Evolutionary conservation across 2,329 filamentous ascomycete species (phyloP).

Genomic region (Epichloe sibirici): DNA sequence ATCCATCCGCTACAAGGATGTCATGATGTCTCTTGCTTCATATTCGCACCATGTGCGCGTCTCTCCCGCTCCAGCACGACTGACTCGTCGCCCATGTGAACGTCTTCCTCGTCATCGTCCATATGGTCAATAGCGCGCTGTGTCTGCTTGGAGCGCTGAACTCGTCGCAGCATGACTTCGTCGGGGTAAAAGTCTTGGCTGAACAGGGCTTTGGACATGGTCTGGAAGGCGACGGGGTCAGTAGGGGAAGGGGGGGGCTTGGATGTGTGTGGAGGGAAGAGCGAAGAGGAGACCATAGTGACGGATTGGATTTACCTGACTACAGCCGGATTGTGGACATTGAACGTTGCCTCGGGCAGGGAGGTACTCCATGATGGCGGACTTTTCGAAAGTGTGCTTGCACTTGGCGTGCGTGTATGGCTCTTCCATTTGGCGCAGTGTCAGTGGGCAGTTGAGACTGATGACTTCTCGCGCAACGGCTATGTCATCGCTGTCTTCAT

Average conservation of each 20-base stretch:
- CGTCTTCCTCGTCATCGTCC: conserved; percentile 25
- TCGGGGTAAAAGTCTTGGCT: conserved; percentile 43
- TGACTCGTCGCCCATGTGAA: conserved; percentile 11
- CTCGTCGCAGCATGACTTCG: conserved; percentile 41
- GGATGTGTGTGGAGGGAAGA: background rate
- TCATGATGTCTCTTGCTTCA: conserved; percentile 13
- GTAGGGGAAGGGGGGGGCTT: background rate
- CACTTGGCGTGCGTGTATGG: conserved; percentile 57
- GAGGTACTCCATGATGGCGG: conserved; percentile 46
- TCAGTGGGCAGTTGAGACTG: conserved; percentile 59
- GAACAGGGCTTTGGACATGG: conserved; percentile 27
- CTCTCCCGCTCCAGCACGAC: conserved; percentile 15
- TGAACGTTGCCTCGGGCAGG: conserved; percentile 29
- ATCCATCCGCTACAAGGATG: background rate
- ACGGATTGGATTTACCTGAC: conserved; percentile 28
- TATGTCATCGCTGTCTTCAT: conserved; percentile 55
- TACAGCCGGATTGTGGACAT: conserved; percentile 57
- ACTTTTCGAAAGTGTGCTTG: conserved; percentile 60
- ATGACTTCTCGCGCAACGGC: conserved; percentile 51
- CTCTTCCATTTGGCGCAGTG: conserved; percentile 49
- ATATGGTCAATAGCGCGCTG: conserved; percentile 28
- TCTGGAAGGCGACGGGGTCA: conserved; percentile 20
- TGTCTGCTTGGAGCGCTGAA: conserved; percentile 39
- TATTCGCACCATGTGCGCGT: conserved; percentile 9
- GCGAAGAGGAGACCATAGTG: background rate